Percentiles rank a stretch among this genome's conserved stretches.
Conservation (phyloP, 805 yeast species). For the Wickerhamomyces bisporus region DNA sequence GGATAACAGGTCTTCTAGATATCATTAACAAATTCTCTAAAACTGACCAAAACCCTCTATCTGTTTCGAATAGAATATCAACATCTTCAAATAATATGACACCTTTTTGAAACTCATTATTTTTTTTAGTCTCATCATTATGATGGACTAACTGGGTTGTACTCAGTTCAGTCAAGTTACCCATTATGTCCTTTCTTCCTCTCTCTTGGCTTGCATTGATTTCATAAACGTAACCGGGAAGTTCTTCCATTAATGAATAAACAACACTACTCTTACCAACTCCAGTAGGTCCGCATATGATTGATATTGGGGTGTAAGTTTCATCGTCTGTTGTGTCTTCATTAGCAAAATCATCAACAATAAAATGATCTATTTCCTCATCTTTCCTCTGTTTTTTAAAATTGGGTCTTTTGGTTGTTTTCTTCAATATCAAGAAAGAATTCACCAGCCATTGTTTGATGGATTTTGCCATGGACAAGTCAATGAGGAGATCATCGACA, state of each 20-base stretch:
- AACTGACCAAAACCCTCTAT: constrained; percentile 75
- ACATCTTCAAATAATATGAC: constrained; percentile 81
- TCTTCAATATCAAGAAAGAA: constrained; percentile 30
- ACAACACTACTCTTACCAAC: constrained; percentile 75
- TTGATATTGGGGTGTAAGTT: constrained; percentile 55
- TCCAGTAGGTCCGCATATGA: constrained; percentile 67
- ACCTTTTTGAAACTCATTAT: constrained; percentile 45
- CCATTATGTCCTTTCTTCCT: constrained; percentile 63
- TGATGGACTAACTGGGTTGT: constrained; percentile 77
- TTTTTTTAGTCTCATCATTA: constrained; percentile 13
- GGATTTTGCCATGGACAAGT: constrained; percentile 13
- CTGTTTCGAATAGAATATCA: constrained; percentile 70
- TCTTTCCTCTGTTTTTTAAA: constrained; percentile 23
- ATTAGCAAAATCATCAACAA: constrained; percentile 26
- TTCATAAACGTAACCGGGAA: constrained; percentile 74
- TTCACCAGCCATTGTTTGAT: constrained; percentile 28
- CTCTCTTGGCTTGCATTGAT: constrained; percentile 71
- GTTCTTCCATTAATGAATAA: constrained; percentile 56
- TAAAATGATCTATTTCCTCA: constrained; percentile 29
- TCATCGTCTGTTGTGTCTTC: constrained; percentile 22
- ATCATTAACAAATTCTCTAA: constrained; percentile 54
- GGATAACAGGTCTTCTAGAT: constrained; percentile 63
- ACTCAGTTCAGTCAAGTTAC: constrained; percentile 67
- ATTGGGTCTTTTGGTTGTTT: constrained; percentile 28
- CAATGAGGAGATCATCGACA: constrained; percentile 26